phyloP scores from a whole-genome alignment of 1,284 basidiomycete species.

The Butyriboletus appendiculatus region DNA sequence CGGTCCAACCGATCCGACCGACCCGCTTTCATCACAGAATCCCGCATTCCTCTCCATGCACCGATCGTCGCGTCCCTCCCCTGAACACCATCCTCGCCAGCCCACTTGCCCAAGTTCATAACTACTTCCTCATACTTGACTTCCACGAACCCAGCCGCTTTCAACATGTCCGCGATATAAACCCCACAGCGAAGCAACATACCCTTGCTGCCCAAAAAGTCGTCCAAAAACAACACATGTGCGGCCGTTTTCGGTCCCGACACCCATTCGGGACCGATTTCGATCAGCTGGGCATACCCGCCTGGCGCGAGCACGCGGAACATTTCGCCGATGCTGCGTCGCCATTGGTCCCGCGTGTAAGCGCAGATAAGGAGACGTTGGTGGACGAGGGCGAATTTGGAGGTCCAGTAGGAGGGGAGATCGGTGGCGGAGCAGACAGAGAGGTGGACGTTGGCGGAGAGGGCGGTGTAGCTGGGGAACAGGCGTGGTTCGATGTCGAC shows the following conservation, averaged over 20 bases:
- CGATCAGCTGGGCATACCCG: conserved; percentile 33
- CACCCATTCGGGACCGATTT: conserved; percentile 21
- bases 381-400: conserved; percentile 32
- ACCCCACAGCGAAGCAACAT: conserved; percentile 13
- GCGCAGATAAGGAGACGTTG: conserved; percentile 36
- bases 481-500: conserved; percentile 23
- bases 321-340: conserved; percentile 24
- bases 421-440: conserved; percentile 16
- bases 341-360: conserved; percentile 32
- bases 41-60: conserved; percentile 20
- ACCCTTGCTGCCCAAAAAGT: conserved; percentile 10
- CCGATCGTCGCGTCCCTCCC: conserved; percentile 7
- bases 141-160: conserved; percentile 18
- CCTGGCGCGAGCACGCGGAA: conserved; percentile 33
- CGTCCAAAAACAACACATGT: conserved; percentile 16
- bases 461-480: conserved; percentile 8
- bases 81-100: conserved; percentile 15
- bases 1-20: background rate
- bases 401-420: conserved; percentile 27
- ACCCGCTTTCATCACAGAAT: conserved; percentile 15
- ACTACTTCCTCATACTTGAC: conserved; percentile 13
- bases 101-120: conserved; percentile 24
- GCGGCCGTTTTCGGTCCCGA: conserved; percentile 20
- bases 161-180: conserved; percentile 24
- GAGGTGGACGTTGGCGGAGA: conserved; percentile 20